Base-by-base conservation (phyloP, 2,329 filamentous ascomycete species). In the Plenodomus tracheiphilus region DNA sequence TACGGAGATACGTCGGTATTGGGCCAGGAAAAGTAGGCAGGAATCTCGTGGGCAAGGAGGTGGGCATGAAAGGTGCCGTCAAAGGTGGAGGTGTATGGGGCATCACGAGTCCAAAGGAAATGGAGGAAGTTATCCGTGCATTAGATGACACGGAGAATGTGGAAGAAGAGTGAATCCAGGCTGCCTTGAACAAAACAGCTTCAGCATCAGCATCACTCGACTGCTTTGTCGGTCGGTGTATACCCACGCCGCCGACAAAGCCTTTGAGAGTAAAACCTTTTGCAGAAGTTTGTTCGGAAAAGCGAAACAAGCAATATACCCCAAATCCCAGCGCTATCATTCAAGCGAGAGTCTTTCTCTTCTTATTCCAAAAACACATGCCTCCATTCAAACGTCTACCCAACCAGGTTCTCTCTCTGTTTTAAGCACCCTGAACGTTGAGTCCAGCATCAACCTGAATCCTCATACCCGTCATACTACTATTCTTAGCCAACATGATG, bases 51-150 rank as follows among this genome's bases (percentile, higher is more conserved):
- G 91, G 92, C 11, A 97, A 97, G 74, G 93, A 97, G 74, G 92
- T 97, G 2, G 92, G 91, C 9, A 92, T 94, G 84, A 83, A 87
- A 64, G 89, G 94, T 46, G 77, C 82, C 15, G 83, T 93, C 41
- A 95, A 93, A 69, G 91, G 91, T 1, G 92, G 91, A 41, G 93
- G 93, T 2, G 92, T 97, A 0, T 96, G 92, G 91, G 91, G 88
- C 3, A 89, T 97, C 45, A 92, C 85, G 9, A 87, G 91, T 68
- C 91, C 92, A 8, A 81, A 79, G 46, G 76, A 79, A 46, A 73
- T 78, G 49, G 77, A 79, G 53, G 70, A 74, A 41, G 68, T 78
- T 1, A 59, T 79, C 38, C 68, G 61, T 49, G 77, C 75, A 17
- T 57, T 80, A 38, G 77, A 80, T 35, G 70, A 72, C 40, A 80